Evolutionary conservation across 768 basidiomycete species (phyloP), one percentile per base, ranked within the genome.

Genomic region (Pleurotus tuoliensis): DNA sequence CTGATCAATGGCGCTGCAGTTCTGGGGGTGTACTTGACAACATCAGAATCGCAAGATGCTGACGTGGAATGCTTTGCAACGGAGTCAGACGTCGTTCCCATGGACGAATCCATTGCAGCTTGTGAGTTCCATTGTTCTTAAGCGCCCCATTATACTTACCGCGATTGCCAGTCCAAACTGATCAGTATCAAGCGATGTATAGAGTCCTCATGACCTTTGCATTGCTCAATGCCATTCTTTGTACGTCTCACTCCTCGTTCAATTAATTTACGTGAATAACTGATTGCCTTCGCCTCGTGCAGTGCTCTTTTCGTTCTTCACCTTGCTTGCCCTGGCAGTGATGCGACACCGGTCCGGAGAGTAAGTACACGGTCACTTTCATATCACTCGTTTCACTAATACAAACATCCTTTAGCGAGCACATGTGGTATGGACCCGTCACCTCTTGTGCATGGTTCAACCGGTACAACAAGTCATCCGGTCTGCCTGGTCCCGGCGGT

Each of bases 111-210:
- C 27, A 70, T 82, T 56, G 82, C 86, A 55, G 82, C 79, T 60
- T 91, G 90, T 91, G 64, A 73, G 88, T 16, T n/a, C 51, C 39
- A 53, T 53, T 77, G 39, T 27, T 39, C 39, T 25, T 30, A 25
- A 8, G 20, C 50, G 48, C 5, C 22, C 5, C 51, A 18, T 30
- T 48, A 41, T 38, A 39, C n/a, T 49, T 38, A 44, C 44, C 16
- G 25, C 30, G 39, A 27, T 8, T 24, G 55, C 27, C 63, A 92
- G 91, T 92, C 72, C 84, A 88, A 56, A 92, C 90, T 20, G 87
- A 90, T 63, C 88, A 88, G 58, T 93, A 87, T 68, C 91, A 91
- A 61, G 90, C 90, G n/a, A 91, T 92, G 76, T 92, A 92, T 67
- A 83, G 86, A 25, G 90, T 92, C 16, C 75, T 93, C 58, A 88